Evolutionary conservation across 2,329 filamentous ascomycete species (phyloP).

Genomic region (Graphilbum ipis-grandicollis): DNA sequence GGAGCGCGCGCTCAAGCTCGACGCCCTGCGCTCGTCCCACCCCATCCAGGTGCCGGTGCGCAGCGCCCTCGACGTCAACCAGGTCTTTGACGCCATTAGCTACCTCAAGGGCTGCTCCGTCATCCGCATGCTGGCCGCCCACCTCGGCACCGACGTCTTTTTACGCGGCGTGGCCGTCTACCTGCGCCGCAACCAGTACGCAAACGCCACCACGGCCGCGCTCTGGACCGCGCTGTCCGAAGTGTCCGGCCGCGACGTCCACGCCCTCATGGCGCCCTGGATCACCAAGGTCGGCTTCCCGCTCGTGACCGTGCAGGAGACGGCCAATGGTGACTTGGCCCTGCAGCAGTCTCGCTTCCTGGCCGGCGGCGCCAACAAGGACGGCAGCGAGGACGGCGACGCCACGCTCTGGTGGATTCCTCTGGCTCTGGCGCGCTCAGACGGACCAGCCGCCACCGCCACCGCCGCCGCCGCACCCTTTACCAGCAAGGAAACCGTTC

Average conservation of each 20-base stretch:
- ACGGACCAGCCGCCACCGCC: too few species aligned
- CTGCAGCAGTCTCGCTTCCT: conserved; percentile 81
- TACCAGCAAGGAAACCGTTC: too few species aligned
- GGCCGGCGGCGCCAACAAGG: conserved; percentile 77
- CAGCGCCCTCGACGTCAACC: conserved; percentile 88
- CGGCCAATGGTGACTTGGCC: conserved; percentile 58
- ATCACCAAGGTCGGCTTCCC: conserved; percentile 93
- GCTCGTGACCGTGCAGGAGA: conserved; percentile 67
- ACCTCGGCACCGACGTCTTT: conserved; percentile 78
- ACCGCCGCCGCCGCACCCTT: too few species aligned
- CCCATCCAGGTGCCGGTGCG: conserved; percentile 90
- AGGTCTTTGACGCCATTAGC: conserved; percentile 94
- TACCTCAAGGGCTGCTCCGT: conserved; percentile 94
- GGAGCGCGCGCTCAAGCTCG: conserved; percentile 78
- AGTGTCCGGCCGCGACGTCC: conserved; percentile 75
- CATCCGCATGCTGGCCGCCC: conserved; percentile 86
- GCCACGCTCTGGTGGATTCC: conserved; percentile 93
- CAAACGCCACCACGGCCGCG: conserved; percentile 79
- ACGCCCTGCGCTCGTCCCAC: conserved; percentile 80
- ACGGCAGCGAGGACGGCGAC: conserved; percentile 80
- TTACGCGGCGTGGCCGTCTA: conserved; percentile 81
- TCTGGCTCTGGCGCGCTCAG: conserved; percentile 25
- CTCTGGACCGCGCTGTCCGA: conserved; percentile 80
- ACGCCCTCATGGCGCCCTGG: conserved; percentile 81
- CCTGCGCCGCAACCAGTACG: conserved; percentile 73